Evolutionary conservation across 2,329 filamentous ascomycete genomes (phyloP).

Genomic region (Ceratocystiopsis sp.): DNA sequence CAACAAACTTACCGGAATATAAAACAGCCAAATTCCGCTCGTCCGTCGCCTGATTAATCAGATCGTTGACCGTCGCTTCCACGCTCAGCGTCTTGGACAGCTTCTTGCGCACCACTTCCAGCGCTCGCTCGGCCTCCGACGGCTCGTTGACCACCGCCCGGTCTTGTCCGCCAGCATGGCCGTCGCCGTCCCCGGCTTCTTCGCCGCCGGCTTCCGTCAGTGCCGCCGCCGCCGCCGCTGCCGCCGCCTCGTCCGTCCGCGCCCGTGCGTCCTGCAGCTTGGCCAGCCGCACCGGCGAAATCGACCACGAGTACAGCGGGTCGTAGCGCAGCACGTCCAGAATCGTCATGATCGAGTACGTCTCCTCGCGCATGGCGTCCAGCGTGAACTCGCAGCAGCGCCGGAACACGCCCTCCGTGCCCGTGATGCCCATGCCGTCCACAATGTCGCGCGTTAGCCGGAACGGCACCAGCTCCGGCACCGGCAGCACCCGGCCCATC

Average conservation of each 20-base stretch:
- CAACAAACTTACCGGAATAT: conserved; percentile 48
- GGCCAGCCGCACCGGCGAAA: conserved; percentile 51
- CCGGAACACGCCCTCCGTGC: conserved; percentile 88
- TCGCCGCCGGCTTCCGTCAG: conserved; percentile 8
- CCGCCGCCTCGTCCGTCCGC: conserved; percentile 22
- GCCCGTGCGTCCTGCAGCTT: conserved; percentile 44
- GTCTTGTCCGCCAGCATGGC: conserved; percentile 21
- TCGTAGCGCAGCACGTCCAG: conserved; percentile 97
- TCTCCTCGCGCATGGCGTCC: conserved; percentile 84
- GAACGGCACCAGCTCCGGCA: conserved; percentile 93
- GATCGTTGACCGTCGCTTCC: conserved; percentile 84
- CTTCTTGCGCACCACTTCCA: conserved; percentile 93
- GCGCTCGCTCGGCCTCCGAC: conserved; percentile 72
- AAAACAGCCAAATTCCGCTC: conserved; percentile 82
- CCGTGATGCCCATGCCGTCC: conserved; percentile 91
- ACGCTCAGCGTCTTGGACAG: conserved; percentile 86
- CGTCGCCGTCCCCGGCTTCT: not conserved
- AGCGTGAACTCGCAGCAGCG: conserved; percentile 98
- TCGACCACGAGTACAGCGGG: conserved; percentile 88
- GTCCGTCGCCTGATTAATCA: conserved; percentile 92
- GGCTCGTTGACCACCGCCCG: conserved; percentile 31
- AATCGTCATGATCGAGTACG: conserved; percentile 96
- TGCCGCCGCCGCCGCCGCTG: conserved; percentile 6
- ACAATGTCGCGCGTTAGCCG: conserved; percentile 85
- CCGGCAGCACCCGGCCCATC: conserved; percentile 81